These are phyloP conservation scores for Cyclocybe aegerita DNA, from an alignment of 768 basidiomycete genomes.

Conservation along the genomic window DNA sequence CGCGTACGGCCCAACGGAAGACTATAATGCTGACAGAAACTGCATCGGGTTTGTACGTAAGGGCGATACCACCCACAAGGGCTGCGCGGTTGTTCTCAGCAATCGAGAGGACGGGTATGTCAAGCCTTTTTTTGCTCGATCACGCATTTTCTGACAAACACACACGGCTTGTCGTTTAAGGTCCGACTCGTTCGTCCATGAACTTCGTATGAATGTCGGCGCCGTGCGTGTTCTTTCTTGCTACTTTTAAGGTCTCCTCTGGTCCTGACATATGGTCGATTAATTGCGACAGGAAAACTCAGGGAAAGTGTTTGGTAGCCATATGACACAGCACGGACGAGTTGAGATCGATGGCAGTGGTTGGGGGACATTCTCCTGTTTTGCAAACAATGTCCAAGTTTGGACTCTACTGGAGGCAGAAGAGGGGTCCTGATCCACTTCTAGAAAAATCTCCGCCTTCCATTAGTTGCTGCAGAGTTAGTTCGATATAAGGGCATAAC, in stretches of 20 bases:
- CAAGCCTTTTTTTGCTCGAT: not conserved
- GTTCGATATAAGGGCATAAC: too few relatives aligned
- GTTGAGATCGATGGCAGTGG: conserved; percentile 52
- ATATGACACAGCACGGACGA: conserved; percentile 44
- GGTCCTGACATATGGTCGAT: conserved; percentile 2
- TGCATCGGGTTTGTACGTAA: conserved; percentile 77
- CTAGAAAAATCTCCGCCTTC: too few relatives aligned
- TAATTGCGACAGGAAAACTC: conserved; percentile 30
- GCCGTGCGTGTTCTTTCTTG: conserved; percentile 38
- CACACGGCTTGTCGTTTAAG: conserved; percentile 12
- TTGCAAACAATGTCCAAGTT: conserved; percentile 53
- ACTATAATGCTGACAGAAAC: conserved; percentile 51
- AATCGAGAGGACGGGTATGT: conserved; percentile 48
- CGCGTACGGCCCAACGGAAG: conserved; percentile 63
- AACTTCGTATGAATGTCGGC: conserved; percentile 68
- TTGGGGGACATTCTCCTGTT: conserved; percentile 67
- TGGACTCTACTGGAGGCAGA: conserved; percentile 42
- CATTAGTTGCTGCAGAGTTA: too few relatives aligned
- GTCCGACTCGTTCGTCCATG: conserved; percentile 34
- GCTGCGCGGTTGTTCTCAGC: conserved; percentile 73
- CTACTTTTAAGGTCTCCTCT: not conserved
- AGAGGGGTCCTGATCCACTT: conserved; percentile 1
- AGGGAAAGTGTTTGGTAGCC: conserved; percentile 42
- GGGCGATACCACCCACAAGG: conserved; percentile 53
- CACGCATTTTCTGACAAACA: not conserved